phyloP scores from a whole-genome alignment of 768 basidiomycete genomes.

The Chalciporus piperatus region DNA sequence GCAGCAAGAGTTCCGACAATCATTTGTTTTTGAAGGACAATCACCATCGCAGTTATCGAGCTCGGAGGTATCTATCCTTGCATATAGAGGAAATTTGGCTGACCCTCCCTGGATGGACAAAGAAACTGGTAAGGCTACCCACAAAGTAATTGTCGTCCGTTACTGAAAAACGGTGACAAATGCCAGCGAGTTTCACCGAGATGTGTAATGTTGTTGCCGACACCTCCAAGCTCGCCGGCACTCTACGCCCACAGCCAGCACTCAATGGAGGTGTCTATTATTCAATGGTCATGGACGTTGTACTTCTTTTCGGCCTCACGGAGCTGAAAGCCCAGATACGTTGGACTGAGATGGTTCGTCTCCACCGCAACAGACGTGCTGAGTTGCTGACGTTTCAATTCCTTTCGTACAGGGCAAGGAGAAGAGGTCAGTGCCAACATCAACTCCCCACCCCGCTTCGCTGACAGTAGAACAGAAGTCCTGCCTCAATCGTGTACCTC shows the following conservation, averaged over 20 bases:
- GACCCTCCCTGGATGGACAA: neutral
- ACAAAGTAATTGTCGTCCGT: too few relatives aligned
- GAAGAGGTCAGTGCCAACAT: slow-evolving; percentile 3
- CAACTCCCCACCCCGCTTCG: too few relatives aligned
- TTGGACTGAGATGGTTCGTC: slow-evolving; percentile 35
- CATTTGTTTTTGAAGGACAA: neutral
- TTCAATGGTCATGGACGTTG: slow-evolving; percentile 28
- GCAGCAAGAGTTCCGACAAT: slow-evolving; percentile 17
- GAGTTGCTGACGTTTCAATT: neutral
- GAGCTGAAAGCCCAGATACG: slow-evolving; percentile 45
- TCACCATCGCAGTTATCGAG: neutral
- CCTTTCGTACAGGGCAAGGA: neutral
- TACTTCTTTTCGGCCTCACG: slow-evolving; percentile 41
- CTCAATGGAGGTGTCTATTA: slow-evolving; percentile 10
- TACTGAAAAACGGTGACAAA: too few relatives aligned
- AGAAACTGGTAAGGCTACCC: neutral
- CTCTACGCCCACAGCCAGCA: neutral
- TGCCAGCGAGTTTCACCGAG: neutral
- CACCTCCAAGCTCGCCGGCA: slow-evolving; percentile 7
- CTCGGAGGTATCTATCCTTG: slow-evolving; percentile 4
- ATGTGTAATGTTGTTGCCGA: slow-evolving; percentile 4
- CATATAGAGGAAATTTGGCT: slow-evolving; percentile 7
- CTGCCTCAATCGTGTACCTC: slow-evolving; percentile 4
- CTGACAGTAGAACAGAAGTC: neutral
- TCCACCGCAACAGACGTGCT: neutral